Evolutionary conservation across 169 alveolate genomes (phyloP), one percentile per base, ranked within the genome.

Genomic region (Plasmodium ovale): DNA sequence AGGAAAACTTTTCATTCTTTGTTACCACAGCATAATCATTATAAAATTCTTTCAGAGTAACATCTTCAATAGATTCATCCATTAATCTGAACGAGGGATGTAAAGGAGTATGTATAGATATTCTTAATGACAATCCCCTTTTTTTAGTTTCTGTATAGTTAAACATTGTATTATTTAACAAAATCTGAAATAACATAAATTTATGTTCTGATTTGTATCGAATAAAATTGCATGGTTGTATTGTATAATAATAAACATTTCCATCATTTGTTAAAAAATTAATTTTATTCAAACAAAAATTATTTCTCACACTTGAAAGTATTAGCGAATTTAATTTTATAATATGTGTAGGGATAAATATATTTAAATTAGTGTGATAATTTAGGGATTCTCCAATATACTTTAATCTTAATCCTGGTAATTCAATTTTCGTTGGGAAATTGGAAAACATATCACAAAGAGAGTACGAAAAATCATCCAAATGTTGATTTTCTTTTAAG

Each of bases 231-330:
- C 84, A 59, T 19, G 87, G 87, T 47, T 85, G 44, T 39, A 68
- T 21, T 16, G 74, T 69, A 60, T 68, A 85, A 56, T 85, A 49
- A 59, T 64, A 47, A 23, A 54, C 47, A 85, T 85, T 85, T 69
- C 91, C 91, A 54, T 85, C 87, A 51, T 47, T 69, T n/a, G 69
- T 70, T 37, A 69, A 39, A 60, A 85, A 85, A 47, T 77, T 85
- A 44, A 85, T 58, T 47, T 71, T 85, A 58, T 68, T 67, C 27
- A 85, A 54, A 64, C 62, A 35, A 14, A 2, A 29, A 49, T 68
- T 69, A 14, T 58, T 82, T 58, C 42, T 0, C 23, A 35, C 35
- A 14, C 51, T 85, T 12, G 54, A 47, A 6, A 47, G 21, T 23
- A 70, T 37, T 0, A 73, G 65, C 33, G 62, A 27, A 47, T 68